These are phyloP conservation scores for Trichoderma oligosporum DNA, from an alignment of 2,329 filamentous ascomycete species.

Conservation along the genomic window DNA sequence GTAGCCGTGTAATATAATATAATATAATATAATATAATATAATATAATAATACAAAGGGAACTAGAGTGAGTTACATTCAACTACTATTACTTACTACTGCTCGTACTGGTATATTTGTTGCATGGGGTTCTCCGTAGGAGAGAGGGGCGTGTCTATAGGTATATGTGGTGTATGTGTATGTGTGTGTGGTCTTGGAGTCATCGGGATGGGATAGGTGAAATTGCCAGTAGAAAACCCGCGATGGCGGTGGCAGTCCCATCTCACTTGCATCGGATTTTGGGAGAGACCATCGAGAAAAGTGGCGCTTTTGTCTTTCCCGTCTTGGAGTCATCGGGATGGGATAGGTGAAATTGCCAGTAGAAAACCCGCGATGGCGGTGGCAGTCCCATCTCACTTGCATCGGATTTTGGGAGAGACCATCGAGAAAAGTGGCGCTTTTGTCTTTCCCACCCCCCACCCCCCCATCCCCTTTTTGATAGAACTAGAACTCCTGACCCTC, in stretches of 20 bases:
- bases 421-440: constrained; percentile 8
- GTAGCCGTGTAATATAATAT: no score
- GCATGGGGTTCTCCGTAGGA: no score
- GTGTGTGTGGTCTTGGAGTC: no score
- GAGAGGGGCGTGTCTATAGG: no score
- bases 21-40: no score
- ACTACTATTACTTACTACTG: no score
- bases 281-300: constrained; percentile 12
- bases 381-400: neutral
- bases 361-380: constrained; percentile 2
- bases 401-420: constrained; percentile 13
- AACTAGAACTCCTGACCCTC: no score
- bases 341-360: constrained; percentile 2
- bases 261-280: constrained; percentile 11
- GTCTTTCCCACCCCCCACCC: neutral
- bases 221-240: constrained; percentile 1
- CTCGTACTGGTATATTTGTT: no score
- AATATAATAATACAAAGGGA: no score
- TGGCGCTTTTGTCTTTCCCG: neutral
- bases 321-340: neutral
- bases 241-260: constrained; percentile 3
- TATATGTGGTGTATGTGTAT: no score
- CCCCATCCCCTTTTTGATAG: no score
- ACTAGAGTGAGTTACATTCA: no score
- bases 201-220: constrained; percentile 2